phyloP scores from a whole-genome alignment of 257 asterid genomes.

The Solanum megistacrolobum region DNA sequence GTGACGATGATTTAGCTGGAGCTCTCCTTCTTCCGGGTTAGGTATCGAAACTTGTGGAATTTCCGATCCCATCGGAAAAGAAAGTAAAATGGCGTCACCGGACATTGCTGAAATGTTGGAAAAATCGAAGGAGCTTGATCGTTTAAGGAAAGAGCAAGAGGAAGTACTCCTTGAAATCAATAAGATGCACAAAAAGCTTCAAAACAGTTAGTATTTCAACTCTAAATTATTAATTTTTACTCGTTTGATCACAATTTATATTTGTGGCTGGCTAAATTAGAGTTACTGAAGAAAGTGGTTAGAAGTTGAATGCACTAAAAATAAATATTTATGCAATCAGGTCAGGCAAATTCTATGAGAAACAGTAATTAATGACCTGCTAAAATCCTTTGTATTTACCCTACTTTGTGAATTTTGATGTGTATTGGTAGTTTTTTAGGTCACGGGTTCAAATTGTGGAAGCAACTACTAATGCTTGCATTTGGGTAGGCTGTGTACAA shows the following conservation, averaged over 20 bases:
- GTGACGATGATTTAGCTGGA: neutral
- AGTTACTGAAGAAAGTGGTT: neutral
- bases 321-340: neutral
- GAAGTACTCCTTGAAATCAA: conserved; percentile 72
- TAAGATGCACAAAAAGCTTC: conserved; percentile 89
- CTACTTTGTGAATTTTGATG: neutral
- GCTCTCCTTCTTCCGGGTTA: neutral
- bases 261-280: neutral
- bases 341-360: neutral
- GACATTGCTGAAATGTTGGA: conserved; percentile 69
- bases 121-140: conserved; percentile 84
- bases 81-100: conserved; percentile 52
- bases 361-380: neutral
- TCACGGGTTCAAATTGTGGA: neutral
- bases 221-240: neutral
- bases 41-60: conserved; percentile 1
- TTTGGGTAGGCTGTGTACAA: neutral
- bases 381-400: neutral
- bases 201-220: conserved; percentile 40
- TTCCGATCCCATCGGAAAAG: conserved; percentile 13
- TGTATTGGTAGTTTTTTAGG: neutral
- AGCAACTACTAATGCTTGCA: neutral
- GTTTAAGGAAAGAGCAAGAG: conserved; percentile 77
- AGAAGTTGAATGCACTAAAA: neutral
- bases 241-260: neutral